phyloP scores from a whole-genome alignment of 345 rosid genomes.

The Hibiscus trionum region DNA sequence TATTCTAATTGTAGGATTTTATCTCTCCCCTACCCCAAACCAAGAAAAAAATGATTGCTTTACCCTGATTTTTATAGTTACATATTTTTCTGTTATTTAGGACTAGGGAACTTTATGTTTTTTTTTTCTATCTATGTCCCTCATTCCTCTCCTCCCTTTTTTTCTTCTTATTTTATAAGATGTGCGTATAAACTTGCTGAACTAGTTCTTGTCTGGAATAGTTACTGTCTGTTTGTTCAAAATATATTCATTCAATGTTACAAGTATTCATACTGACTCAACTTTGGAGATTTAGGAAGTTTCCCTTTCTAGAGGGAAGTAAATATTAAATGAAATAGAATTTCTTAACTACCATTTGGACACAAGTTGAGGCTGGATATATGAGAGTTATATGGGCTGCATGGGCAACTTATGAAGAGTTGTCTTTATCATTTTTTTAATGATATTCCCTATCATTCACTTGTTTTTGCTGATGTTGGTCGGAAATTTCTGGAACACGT shows the following conservation, averaged over 20 bases:
- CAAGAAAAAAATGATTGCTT: background rate
- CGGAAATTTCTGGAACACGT: background rate
- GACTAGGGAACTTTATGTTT: background rate
- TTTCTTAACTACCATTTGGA: background rate
- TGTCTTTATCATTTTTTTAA: background rate
- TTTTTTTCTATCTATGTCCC: background rate
- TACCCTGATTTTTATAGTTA: background rate
- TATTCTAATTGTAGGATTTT: background rate
- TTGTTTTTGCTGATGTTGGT: background rate
- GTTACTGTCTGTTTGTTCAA: background rate
- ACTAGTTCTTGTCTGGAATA: background rate
- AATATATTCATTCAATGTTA: background rate
- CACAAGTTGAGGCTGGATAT: background rate
- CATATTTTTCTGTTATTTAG: background rate
- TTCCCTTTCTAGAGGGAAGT: background rate
- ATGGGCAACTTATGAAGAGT: background rate
- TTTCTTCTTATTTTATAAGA: background rate
- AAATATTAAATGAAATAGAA: background rate
- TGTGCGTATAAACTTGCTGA: background rate
- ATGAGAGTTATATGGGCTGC: background rate
- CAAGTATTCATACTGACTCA: background rate
- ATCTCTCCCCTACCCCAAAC: background rate
- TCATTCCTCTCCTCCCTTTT: background rate
- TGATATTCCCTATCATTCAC: background rate
- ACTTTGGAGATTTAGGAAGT: conserved; percentile 3